Conservation (phyloP, 768 basidiomycete genomes). For the Mycena kentingensis region DNA sequence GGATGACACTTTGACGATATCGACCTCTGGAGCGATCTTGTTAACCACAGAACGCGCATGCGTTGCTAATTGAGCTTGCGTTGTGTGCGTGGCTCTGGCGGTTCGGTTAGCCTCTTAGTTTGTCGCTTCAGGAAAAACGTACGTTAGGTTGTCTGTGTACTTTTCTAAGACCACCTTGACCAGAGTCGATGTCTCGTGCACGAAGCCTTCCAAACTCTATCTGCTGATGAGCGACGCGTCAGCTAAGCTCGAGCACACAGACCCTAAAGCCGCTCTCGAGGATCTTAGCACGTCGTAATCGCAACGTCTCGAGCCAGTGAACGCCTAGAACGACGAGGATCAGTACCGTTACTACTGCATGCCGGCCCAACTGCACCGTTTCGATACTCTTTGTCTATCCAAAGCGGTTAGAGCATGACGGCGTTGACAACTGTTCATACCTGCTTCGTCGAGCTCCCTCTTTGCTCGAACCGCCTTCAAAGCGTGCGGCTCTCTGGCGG, state of each 20-base stretch:
- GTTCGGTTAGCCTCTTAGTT: too few species aligned
- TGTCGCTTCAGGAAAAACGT: conserved; percentile 26
- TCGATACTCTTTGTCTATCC: conserved; percentile 83
- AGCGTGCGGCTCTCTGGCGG: conserved; percentile 61
- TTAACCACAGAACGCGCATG: conserved; percentile 64
- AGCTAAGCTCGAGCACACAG: conserved; percentile 21
- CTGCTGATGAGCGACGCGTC: not conserved
- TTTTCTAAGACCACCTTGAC: conserved; percentile 66
- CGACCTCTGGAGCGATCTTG: conserved; percentile 70
- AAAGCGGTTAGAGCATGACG: conserved; percentile 4
- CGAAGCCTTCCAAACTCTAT: conserved; percentile 81
- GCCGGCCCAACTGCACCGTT: too few species aligned
- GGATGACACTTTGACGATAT: conserved; percentile 57
- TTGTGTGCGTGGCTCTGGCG: conserved; percentile 80
- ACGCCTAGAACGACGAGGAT: too few species aligned
- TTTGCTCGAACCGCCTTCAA: conserved; percentile 80
- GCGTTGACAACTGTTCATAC: conserved; percentile 40
- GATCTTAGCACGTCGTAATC: conserved; percentile 79
- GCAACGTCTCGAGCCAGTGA: conserved; percentile 89
- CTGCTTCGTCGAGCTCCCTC: conserved; percentile 89
- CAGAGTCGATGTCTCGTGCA: conserved; percentile 66
- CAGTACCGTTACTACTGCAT: too few species aligned
- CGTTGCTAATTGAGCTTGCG: conserved; percentile 71
- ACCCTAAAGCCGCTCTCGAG: conserved; percentile 82
- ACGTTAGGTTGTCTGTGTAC: conserved; percentile 84